Conservation (phyloP, 2,329 filamentous ascomycete species). For the Paracorniculantispora psalliotae region DNA sequence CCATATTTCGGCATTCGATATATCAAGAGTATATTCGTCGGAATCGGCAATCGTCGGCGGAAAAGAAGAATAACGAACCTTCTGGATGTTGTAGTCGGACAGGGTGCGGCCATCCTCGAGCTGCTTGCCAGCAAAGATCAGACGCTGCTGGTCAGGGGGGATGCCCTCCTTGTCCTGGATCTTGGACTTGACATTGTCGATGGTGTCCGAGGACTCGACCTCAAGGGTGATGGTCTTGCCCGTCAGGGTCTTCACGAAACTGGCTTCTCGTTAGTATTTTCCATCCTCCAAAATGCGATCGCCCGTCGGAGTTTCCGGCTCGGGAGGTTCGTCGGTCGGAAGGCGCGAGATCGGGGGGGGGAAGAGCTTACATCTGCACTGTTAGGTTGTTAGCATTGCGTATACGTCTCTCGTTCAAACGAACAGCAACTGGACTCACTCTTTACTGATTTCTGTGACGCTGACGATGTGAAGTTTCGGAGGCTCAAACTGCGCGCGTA, state of each 20-base stretch:
- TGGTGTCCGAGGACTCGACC: constrained; percentile 98
- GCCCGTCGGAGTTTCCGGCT: not conserved
- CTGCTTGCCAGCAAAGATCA: constrained; percentile 99
- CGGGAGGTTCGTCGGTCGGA: too few relatives aligned
- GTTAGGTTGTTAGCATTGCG: constrained; percentile 43
- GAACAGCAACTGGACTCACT: constrained; percentile 45
- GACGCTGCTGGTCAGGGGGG: constrained; percentile 93
- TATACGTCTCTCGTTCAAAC: not conserved
- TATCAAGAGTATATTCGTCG: not conserved
- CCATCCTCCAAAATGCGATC: not conserved
- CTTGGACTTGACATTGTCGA: constrained; percentile 99
- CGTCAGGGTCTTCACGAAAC: constrained; percentile 99
- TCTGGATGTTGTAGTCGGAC: constrained; percentile 99
- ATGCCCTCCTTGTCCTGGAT: constrained; percentile 99
- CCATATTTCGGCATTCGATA: not conserved
- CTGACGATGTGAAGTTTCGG: constrained; percentile 38
- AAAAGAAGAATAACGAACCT: constrained; percentile 55
- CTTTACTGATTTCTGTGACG: constrained; percentile 50
- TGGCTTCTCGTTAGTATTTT: constrained; percentile 34
- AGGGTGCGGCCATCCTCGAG: constrained; percentile 97
- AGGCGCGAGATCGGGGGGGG: constrained; percentile 21
- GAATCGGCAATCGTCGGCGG: not conserved
- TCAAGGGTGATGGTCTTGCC: too few relatives aligned
- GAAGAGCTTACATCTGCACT: constrained; percentile 83
- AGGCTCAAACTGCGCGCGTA: constrained; percentile 35